Base-by-base conservation (phyloP, 257 asterid genomes). In the Thymus mandschuricus region DNA sequence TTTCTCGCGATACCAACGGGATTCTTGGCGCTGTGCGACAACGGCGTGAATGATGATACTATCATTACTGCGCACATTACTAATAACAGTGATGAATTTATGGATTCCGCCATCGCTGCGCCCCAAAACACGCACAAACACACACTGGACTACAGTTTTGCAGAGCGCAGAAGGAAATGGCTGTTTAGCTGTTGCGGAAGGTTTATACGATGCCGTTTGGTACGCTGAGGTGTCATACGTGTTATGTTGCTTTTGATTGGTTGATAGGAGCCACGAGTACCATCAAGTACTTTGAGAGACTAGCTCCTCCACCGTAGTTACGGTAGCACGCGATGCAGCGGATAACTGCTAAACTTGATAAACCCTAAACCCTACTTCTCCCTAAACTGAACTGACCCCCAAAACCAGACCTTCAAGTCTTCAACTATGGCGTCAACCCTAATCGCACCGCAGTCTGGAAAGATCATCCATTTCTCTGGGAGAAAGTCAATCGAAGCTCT, bases 1-100 rank as follows among this genome's bases (percentile, higher is more conserved):
- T 88, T 95, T 80, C 99, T 84, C 8, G 96, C 94, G 28, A 78
- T 73, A 45, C 89, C 98, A 3, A 64, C 83, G 61, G 86, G 86
- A 76, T 91, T 91, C 86, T 89, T 89, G 61, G 96, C 81, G 75
- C 92, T 55, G 21, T 78, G 70, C 11, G 90, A 81, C 33, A 79
- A 52, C 4, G 96, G 86, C 3, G 78, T 41, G 85, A 69, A 76
- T 70, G 75, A 61, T 28, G 58, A 85, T 40, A 80, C n/a, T 1
- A 85, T 31, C 45, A 83, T 31, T 13, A 75, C n/a, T 11, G 65
- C 52, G 27, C 44, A 73, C 31, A 84, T 5, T 45, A 83, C 27
- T 1, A 68, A 49, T 5, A 62, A 10, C 34, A 62, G 43, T 41
- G 67, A 49, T 44, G 55, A 63, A 61, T 74, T 77, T 67, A 66